Evolutionary conservation across 2,329 filamentous ascomycete species (phyloP).

Genomic region (Fusarium concolor): DNA sequence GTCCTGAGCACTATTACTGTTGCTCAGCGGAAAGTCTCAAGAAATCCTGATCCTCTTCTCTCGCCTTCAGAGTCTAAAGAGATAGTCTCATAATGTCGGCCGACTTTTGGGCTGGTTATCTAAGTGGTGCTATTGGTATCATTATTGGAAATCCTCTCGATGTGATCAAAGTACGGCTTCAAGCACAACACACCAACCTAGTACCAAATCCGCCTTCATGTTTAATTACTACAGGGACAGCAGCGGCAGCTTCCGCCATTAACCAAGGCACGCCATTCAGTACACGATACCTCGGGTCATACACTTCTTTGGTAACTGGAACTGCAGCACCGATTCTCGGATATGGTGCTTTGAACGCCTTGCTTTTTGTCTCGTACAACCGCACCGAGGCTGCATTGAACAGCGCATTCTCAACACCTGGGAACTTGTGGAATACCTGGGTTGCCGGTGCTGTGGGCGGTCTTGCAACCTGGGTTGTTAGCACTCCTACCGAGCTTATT

Average conservation of each 20-base stretch:
- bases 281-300: conserved; percentile 41
- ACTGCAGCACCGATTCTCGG: conserved; percentile 87
- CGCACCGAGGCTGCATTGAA: conserved; percentile 76
- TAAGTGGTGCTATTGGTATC: conserved; percentile 87
- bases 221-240: conserved; percentile 9
- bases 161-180: conserved; percentile 72
- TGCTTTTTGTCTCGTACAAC: conserved; percentile 93
- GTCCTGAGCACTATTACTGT: conserved; percentile 41
- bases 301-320: conserved; percentile 66
- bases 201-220: conserved; percentile 25
- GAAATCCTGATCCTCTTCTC: conserved; percentile 19
- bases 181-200: conserved; percentile 62
- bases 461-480: conserved; percentile 85
- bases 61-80: conserved; percentile 12
- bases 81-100: conserved; percentile 72
- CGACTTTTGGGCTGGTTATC: conserved; percentile 94
- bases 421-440: conserved; percentile 76
- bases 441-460: conserved; percentile 84
- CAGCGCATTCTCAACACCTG: conserved; percentile 48
- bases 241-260: conserved; percentile 16
- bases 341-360: conserved; percentile 90
- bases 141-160: conserved; percentile 90
- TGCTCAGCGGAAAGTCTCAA: conserved; percentile 39
- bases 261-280: conserved; percentile 11
- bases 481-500: conserved; percentile 88